Conservation (phyloP, 2,329 filamentous ascomycete genomes). For the Sporothrix mexicana region DNA sequence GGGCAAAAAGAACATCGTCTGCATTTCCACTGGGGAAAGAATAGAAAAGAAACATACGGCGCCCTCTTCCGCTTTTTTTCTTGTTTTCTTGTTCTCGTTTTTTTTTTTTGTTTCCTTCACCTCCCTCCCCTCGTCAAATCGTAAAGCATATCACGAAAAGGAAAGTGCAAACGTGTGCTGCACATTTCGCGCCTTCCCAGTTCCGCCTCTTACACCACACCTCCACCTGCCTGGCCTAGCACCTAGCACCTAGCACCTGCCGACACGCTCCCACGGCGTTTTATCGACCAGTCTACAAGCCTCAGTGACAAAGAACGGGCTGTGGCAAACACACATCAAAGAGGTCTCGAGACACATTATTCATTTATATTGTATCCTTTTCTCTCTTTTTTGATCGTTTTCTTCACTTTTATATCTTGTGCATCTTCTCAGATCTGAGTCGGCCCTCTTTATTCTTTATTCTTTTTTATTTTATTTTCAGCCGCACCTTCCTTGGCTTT, state of each 20-base stretch:
- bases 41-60: conserved; percentile 33
- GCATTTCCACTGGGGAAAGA: conserved; percentile 19
- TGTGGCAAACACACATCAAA: conserved; percentile 21
- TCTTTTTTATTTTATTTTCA: background rate
- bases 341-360: background rate
- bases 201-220: conserved; percentile 14
- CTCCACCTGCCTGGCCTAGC: conserved; percentile 7
- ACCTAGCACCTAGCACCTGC: conserved; percentile 18
- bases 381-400: background rate
- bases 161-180: conserved; percentile 12
- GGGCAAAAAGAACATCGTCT: conserved; percentile 25
- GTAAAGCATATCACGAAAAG: conserved; percentile 1
- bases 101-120: conserved; percentile 1
- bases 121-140: background rate
- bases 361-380: conserved; percentile 1
- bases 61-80: conserved; percentile 16
- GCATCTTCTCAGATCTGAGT: background rate
- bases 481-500: conserved; percentile 7
- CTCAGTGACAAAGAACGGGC: conserved; percentile 10
- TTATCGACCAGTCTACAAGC: background rate
- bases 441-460: background rate
- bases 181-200: background rate
- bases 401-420: background rate
- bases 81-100: conserved; percentile 1
- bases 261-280: conserved; percentile 9